Base-by-base conservation (phyloP, 2,329 filamentous ascomycete species). In the Trichoderma endophyticum region DNA sequence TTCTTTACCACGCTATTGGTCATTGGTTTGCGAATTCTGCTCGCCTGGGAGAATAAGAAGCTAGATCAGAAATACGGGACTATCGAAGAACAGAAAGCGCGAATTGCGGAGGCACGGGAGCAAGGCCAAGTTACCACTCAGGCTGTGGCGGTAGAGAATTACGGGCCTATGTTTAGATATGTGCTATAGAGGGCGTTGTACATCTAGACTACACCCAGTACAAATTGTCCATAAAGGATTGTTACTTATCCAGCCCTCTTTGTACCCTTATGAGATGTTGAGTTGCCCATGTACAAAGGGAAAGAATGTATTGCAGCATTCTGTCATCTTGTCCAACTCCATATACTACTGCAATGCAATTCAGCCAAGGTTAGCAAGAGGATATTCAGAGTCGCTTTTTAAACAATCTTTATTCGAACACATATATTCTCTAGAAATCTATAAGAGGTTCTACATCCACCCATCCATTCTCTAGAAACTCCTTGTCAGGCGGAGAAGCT, bases 141-240 rank as follows among this genome's bases (percentile, higher is more conserved):
- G 14, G 60, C 56, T 8, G 60, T 73, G 26, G 75, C 68, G 3
- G 54, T 75, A 21, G 75, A 76, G 60, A 75, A 76, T 39, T 76
- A 75, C 18, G 75, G 75, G 1, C 75, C 74, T 15, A 73, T 64
- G 14, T 76, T 76, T 62, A 69, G 75, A 70, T 76, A 75, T 43
- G 75, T 75, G 9, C 66, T 76, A 9, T 76, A 73, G 51, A 59
- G 9, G 28, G 15, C 18, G 7, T 28, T 48, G 43, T 3, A 3
- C 2, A 51, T 51, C 43, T 51, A 51, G 2, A 43, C 39, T 43
- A n/a, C 7, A 43, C 39, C 3, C 4, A 9, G 39, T n/a, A 43
- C 1, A 43, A 0, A n/a, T 43, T 43, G 39, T n/a, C 39, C 3
- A n/a, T 43, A 43, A 43, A n/a, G 39, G 1, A 43, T 9, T 43